Base-by-base conservation (phyloP, 148 eudicot species). In the Oxyria digyna region DNA sequence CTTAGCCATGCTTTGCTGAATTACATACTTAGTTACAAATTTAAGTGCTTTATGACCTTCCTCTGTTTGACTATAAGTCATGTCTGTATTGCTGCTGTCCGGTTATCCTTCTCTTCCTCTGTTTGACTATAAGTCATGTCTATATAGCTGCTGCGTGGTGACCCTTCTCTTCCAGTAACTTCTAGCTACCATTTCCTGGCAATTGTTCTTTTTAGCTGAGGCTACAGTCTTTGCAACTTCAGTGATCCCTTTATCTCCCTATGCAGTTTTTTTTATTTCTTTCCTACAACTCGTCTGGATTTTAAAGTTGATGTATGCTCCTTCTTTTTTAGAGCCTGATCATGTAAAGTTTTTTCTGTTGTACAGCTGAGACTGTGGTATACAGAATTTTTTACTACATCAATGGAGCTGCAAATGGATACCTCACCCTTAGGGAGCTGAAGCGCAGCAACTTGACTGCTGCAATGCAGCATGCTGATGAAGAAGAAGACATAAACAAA, bases 401-500 rank as follows among this genome's bases (percentile, higher is more conserved):
- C 82, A 92, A 92, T 85, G 86, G 98, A 87, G 81, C 84, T 42
- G 91, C 91, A 71, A 89, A 92, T 71, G 91, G 98, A 71, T 84
- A 82, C 62, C 83, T 92, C 75, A 89, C 96, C 42, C 94, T 92
- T 59, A 84, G 82, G 82, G 98, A 92, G 89, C 87, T 92, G 79
- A 92, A 82, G 72, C 91, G 91, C 73, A 91, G 96, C 67, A 81
- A 92, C 76, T 76, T 92, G 68, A 72, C 89, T 80, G 82, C 84
- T 84, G 96, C 96, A 71, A 89, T 92, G 98, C 96, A 85, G 75
- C 98, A 89, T 84, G 98, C 94, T 40, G 98, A 92, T 73, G 98
- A 92, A 72, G 98, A 89, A 82, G 98, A 92, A 76, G 98, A 92
- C 74, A 92, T 92, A 45, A 92, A 92, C 81, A 92, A 92, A 83